phyloP scores from a whole-genome alignment of 495 filamentous ascomycete species.

The Amniculicola lignicola region DNA sequence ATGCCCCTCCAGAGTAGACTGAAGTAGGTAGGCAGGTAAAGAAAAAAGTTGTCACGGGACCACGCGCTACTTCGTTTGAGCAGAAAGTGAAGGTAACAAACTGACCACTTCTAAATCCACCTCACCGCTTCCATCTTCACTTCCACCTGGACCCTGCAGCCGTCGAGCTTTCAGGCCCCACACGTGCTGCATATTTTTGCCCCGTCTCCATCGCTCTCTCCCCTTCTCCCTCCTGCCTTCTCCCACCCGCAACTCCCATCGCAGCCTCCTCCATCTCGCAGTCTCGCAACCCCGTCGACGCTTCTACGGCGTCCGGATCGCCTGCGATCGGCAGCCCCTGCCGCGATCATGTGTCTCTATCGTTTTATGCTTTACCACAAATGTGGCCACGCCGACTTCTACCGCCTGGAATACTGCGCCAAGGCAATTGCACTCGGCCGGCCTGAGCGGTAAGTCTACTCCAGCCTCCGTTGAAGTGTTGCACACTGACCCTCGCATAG shows the following conservation, averaged over 20 bases:
- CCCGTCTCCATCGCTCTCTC: no score
- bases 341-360: conserved; percentile 31
- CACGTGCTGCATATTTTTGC: no score
- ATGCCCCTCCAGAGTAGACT: no score
- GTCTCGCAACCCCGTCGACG: background rate
- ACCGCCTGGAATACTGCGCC: conserved; percentile 20
- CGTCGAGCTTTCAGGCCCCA: no score
- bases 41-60: no score
- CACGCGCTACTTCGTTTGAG: no score
- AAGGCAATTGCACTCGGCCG: conserved; percentile 14
- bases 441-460: conserved; percentile 9
- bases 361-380: conserved; percentile 25
- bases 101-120: no score
- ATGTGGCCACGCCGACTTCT: conserved; percentile 30
- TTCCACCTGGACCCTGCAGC: no score
- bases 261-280: background rate
- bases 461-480: background rate
- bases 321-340: background rate
- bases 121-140: no score
- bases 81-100: no score
- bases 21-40: no score
- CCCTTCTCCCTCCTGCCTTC: background rate
- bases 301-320: background rate
- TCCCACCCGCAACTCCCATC: background rate
- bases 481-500: background rate